Base-by-base conservation (phyloP, 2,329 filamentous ascomycete genomes). In the Colletotrichum limetticola region DNA sequence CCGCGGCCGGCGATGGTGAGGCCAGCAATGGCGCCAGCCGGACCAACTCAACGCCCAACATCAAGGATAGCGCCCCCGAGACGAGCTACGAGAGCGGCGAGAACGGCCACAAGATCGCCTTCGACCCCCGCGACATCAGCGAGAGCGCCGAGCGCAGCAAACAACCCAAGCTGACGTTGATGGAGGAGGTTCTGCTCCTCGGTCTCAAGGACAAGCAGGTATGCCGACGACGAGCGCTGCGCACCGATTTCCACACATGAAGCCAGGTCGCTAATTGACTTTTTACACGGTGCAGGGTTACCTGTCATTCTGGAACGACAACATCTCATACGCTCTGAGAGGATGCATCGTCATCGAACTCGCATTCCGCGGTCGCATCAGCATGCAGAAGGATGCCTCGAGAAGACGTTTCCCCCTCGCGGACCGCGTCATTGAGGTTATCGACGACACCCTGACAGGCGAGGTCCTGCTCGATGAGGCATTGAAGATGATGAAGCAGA, bases 401-500 rank as follows among this genome's bases (percentile, higher is more conserved):
- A 91, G 97, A 84, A 91, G 97, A 86, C 92, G 96, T 77, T 98
- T 98, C 82, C 95, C 96, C 71, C 88, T 98, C 74, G 93, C 96
- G 77, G 97, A 99, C 85, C 91, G 97, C 77, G 88, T 97, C 78
- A 98, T 99, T 83, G 97, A 99, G 86, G 97, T 99, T 76, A 91
- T 98, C 80, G 97, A 99, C 84, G 96, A 98, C 81, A 96, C 95
- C 72, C 89, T 98, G 81, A 99, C 97, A 6, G 97, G 97, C 78
- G 97, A 99, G 86, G 97, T 98, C 76, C 89, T 99, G 79, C 90
- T 99, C 80, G 97, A 99, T 85, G 97, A 99, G 87, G 94, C 97
- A 72, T 87, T 99, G 80, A 99, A 99, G 88, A 97, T 99, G 95
- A 99, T 99, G 96, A 99, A 99, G 89, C 92, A 94, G 78, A 98